phyloP scores from a whole-genome alignment of 176 grass and related monocot genomes.

The Zoysia japonica region DNA sequence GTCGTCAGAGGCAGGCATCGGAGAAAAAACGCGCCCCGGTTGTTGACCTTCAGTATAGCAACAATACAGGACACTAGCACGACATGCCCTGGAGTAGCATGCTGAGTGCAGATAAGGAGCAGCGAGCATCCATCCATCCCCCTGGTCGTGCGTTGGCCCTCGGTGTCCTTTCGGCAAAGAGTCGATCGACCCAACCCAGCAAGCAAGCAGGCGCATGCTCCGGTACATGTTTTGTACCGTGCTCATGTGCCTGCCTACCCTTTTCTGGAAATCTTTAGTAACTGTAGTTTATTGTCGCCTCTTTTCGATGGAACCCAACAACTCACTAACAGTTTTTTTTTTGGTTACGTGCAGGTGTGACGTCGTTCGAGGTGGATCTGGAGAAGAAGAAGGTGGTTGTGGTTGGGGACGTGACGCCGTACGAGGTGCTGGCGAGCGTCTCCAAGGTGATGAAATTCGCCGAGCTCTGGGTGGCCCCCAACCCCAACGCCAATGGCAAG shows the following conservation, averaged over 20 bases:
- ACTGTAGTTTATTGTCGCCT: no score
- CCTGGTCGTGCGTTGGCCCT: constrained; percentile 39
- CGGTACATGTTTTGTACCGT: constrained; percentile 29
- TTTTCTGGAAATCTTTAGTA: constrained; percentile 31
- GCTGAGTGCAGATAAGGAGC: no score
- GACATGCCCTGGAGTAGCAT: no score
- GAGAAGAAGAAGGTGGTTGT: constrained; percentile 95
- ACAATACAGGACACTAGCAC: no score
- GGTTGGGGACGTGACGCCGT: constrained; percentile 84
- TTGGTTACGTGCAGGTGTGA: constrained; percentile 54
- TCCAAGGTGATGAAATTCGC: constrained; percentile 92
- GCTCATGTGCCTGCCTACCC: constrained; percentile 35
- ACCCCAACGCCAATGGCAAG: not conserved
- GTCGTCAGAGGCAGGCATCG: constrained; percentile 12
- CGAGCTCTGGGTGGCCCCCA: constrained; percentile 56
- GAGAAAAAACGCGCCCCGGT: constrained; percentile 21
- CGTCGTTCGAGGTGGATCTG: constrained; percentile 83
- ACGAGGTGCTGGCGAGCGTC: constrained; percentile 80
- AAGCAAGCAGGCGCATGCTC: not conserved
- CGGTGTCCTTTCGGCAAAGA: constrained; percentile 2
- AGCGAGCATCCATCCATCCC: not conserved
- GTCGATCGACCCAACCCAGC: not conserved
- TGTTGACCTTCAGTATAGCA: constrained; percentile 19
- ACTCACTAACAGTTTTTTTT: no score
- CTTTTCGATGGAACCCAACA: no score